Percentiles rank a stretch among this genome's conserved stretches.
Conservation (phyloP, 176 grass and related monocot genomes). For the Saccharum officinarum region DNA sequence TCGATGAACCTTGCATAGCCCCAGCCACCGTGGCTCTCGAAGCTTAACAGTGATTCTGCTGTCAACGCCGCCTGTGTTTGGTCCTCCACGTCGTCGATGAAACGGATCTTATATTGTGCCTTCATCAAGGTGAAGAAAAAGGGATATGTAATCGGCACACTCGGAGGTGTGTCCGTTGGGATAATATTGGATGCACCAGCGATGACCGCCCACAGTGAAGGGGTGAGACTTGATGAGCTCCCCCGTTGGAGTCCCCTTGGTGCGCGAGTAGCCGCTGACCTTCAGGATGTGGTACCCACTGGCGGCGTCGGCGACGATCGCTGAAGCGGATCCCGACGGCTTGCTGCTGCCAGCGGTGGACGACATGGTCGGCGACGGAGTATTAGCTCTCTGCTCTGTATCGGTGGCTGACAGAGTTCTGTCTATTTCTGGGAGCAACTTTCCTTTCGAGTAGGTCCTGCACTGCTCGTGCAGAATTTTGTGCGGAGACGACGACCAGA, state of each 20-base stretch:
- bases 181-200: constrained; percentile 1
- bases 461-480: too few relatives aligned
- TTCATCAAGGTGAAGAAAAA: not conserved
- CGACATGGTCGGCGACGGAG: too few relatives aligned
- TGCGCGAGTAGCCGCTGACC: not conserved
- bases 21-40: not conserved
- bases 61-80: not conserved
- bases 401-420: too few relatives aligned
- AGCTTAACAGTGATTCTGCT: not conserved
- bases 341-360: too few relatives aligned
- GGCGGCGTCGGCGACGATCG: not conserved
- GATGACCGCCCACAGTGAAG: not conserved
- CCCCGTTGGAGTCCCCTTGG: not conserved
- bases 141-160: not conserved
- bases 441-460: too few relatives aligned
- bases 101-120: not conserved
- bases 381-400: too few relatives aligned
- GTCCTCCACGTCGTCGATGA: not conserved
- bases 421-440: too few relatives aligned
- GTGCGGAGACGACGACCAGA: too few relatives aligned
- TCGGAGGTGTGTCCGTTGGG: not conserved
- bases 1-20: not conserved
- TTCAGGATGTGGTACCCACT: not conserved
- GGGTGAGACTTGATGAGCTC: not conserved
- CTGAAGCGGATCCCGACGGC: not conserved